A percentile compares a stretch with the other conserved stretches of the same genome.
phyloP scores from a whole-genome alignment of 2,329 filamentous ascomycete species.

The Pseudogymnoascus pannorum region DNA sequence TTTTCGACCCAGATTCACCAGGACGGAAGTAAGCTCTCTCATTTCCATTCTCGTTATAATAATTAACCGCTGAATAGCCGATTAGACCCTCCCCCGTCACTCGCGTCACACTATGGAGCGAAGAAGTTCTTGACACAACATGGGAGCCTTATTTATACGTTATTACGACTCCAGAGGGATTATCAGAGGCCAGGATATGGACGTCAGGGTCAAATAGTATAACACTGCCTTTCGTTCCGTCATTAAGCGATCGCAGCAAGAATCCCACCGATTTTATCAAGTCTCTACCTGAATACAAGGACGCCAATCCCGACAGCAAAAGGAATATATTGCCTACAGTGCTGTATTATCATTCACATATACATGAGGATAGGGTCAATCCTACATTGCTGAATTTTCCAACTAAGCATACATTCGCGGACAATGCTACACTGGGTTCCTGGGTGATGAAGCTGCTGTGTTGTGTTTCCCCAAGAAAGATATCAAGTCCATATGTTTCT shows the following conservation, averaged over 20 bases:
- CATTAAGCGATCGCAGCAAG: background rate
- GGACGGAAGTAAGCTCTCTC: background rate
- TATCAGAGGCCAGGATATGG: background rate
- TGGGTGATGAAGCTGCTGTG: background rate
- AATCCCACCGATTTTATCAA: background rate
- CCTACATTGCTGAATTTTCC: background rate
- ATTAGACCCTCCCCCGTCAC: background rate
- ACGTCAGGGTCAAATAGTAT: background rate
- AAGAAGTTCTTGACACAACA: background rate
- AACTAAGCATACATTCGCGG: background rate
- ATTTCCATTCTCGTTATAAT: background rate
- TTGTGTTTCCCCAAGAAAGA: background rate
- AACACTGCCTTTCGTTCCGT: background rate
- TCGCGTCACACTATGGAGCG: background rate
- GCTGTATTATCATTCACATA: background rate
- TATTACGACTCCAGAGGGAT: background rate
- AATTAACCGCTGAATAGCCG: background rate
- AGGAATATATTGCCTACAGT: background rate
- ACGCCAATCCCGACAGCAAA: background rate
- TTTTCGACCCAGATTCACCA: background rate
- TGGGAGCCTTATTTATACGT: background rate
- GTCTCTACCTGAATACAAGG: background rate
- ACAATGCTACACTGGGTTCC: background rate
- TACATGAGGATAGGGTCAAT: background rate
- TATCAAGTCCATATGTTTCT: background rate